phyloP scores from a whole-genome alignment of 1,284 basidiomycete species.

The Trametes hirsuta region DNA sequence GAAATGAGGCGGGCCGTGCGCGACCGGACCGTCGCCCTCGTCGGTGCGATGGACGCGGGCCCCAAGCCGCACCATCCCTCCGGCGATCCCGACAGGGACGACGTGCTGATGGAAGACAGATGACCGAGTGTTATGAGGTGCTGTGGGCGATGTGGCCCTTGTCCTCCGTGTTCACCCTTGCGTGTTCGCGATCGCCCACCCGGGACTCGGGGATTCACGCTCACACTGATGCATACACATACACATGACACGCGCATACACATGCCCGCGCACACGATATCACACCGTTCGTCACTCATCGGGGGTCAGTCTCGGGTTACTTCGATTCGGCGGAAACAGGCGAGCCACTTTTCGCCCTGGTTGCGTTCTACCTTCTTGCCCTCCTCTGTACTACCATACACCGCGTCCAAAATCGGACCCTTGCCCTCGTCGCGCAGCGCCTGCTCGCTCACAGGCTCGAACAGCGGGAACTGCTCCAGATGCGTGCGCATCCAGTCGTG shows the following conservation, averaged over 20 bases:
- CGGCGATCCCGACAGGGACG: slow-evolving; percentile 25
- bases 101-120: slow-evolving; percentile 28
- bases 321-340: slow-evolving; percentile 76
- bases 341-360: slow-evolving; percentile 86
- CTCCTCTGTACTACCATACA: slow-evolving; percentile 90
- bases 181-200: not conserved
- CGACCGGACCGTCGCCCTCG: slow-evolving; percentile 64
- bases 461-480: slow-evolving; percentile 85
- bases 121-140: slow-evolving; percentile 1
- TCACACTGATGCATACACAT: not conserved
- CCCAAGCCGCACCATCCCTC: slow-evolving; percentile 17
- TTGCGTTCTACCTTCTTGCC: slow-evolving; percentile 97
- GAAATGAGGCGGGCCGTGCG: slow-evolving; percentile 85
- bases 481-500: slow-evolving; percentile 96
- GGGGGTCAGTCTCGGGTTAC: slow-evolving; percentile 26
- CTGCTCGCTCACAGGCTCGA: slow-evolving; percentile 79
- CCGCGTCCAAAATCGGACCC: slow-evolving; percentile 78
- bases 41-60: slow-evolving; percentile 48
- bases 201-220: not conserved
- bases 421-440: slow-evolving; percentile 73
- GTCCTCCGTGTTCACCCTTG: not conserved
- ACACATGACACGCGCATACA: not conserved
- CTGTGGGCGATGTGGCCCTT: not conserved
- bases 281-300: not conserved
- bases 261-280: not conserved